Conservation (phyloP, 345 rosid species). For the Melaleuca quinquenervia region DNA sequence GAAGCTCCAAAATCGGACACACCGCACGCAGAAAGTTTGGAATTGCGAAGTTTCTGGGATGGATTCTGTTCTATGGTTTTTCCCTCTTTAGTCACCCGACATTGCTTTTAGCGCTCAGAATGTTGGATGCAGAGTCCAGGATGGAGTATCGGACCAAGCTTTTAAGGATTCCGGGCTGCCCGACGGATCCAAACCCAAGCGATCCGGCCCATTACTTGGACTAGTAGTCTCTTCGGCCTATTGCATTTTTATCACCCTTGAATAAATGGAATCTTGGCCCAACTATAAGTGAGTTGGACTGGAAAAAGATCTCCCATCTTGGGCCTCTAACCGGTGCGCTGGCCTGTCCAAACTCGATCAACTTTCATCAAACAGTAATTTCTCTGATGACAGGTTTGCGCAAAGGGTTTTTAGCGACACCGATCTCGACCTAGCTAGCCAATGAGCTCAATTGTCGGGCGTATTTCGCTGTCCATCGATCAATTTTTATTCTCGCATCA, state of each 20-base stretch:
- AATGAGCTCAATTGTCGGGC: neutral
- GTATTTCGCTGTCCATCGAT: neutral
- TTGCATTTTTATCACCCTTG: neutral
- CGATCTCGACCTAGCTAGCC: neutral
- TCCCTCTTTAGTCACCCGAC: too few species aligned
- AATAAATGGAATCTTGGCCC: neutral
- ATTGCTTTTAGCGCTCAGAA: too few species aligned
- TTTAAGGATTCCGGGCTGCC: neutral
- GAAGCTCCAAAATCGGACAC: too few species aligned
- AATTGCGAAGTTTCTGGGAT: too few species aligned
- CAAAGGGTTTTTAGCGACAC: too few species aligned
- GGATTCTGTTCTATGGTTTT: too few species aligned
- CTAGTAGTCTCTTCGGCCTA: neutral
- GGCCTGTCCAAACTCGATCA: neutral
- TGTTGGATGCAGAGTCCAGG: too few species aligned
- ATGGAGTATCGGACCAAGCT: too few species aligned
- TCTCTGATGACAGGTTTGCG: neutral
- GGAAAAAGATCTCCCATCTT: neutral
- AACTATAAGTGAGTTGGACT: neutral
- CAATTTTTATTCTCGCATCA: neutral
- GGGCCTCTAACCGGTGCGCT: neutral
- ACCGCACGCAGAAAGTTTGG: too few species aligned
- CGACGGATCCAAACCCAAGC: neutral
- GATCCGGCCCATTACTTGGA: neutral
- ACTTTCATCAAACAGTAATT: neutral